phyloP scores from a whole-genome alignment of 1,284 basidiomycete species.

The Puccinia horiana region DNA sequence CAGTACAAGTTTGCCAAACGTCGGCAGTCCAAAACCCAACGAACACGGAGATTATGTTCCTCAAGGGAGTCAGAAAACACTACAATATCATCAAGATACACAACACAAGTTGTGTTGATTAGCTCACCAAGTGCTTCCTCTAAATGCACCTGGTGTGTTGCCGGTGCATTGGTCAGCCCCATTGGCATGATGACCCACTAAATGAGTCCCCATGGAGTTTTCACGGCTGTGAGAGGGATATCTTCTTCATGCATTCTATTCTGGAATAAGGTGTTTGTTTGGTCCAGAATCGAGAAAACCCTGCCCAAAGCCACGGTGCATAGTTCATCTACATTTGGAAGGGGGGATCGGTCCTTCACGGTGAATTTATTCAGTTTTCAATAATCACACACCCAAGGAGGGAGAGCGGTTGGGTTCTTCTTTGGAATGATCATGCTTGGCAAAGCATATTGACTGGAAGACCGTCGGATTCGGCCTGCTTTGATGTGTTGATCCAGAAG shows the following conservation, averaged over 20 bases:
- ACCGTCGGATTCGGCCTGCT: neutral
- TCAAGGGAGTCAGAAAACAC: neutral
- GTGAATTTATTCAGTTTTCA: neutral
- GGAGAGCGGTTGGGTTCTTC: neutral
- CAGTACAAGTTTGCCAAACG: neutral
- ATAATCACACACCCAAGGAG: conserved; percentile 4
- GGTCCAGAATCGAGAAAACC: conserved; percentile 13
- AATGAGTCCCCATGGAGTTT: conserved; percentile 60
- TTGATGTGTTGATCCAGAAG: neutral
- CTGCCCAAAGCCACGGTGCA: neutral
- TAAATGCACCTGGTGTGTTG: conserved; percentile 55
- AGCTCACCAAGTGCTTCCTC: conserved; percentile 48
- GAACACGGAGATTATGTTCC: neutral
- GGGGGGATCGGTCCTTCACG: conserved; percentile 1
- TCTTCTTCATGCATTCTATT: conserved; percentile 59
- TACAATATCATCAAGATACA: conserved; percentile 24
- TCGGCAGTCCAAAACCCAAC: neutral
- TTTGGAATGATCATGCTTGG: too few relatives aligned
- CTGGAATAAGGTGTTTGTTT: conserved; percentile 62
- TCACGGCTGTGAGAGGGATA: conserved; percentile 59
- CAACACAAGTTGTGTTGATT: neutral
- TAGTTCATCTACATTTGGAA: neutral
- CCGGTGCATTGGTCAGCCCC: conserved; percentile 59
- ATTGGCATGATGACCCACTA: conserved; percentile 63
- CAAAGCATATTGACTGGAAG: neutral